These are phyloP conservation scores for Rhynchosporium secalis DNA, from an alignment of 2,329 filamentous ascomycete genomes.

Conservation along the genomic window DNA sequence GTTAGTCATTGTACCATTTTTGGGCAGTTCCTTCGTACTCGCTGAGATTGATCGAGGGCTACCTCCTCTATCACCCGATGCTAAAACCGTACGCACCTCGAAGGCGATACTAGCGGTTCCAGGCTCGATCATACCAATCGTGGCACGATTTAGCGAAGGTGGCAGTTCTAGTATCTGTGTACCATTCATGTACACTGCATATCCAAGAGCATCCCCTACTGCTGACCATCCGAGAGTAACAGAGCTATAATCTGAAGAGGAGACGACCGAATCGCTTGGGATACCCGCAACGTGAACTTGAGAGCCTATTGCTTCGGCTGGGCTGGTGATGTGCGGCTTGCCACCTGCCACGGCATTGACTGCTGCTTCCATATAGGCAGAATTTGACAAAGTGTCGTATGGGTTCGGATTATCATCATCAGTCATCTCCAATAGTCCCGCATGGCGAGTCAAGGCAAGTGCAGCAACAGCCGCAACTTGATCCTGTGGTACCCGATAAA, in stretches of 20 bases:
- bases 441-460: slow-evolving; percentile 7
- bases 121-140: not conserved
- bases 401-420: slow-evolving; percentile 14
- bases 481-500: slow-evolving; percentile 36
- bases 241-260: not conserved
- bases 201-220: not conserved
- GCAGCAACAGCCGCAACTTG: slow-evolving; percentile 13
- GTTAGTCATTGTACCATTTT: not conserved
- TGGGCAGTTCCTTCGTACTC: not conserved
- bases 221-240: not conserved
- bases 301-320: not conserved
- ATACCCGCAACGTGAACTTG: not conserved
- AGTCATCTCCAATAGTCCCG: slow-evolving; percentile 10
- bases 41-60: not conserved
- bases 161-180: not conserved
- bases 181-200: not conserved
- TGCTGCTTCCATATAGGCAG: slow-evolving; percentile 21
- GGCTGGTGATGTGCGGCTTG: not conserved
- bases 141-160: not conserved
- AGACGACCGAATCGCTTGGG: not conserved
- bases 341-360: slow-evolving; percentile 16
- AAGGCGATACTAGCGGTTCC: not conserved
- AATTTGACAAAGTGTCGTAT: slow-evolving; percentile 22
- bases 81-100: not conserved
- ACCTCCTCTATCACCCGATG: not conserved